Base-by-base conservation (phyloP, 192 early-diverging fungal genomes). In the Podila minutissima region DNA sequence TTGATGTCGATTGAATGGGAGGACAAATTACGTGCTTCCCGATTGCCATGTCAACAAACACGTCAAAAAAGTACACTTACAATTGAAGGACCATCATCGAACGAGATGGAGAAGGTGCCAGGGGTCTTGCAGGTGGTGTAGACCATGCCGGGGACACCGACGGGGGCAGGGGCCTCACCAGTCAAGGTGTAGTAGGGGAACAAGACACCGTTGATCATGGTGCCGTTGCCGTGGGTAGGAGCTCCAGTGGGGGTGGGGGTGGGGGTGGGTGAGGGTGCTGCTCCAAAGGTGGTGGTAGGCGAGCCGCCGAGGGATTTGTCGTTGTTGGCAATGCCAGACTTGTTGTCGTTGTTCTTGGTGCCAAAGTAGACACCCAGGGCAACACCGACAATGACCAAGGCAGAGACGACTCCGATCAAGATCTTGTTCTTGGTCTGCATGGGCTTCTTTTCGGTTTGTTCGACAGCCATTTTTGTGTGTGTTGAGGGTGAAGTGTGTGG, bases 401-500 rank as follows among this genome's bases (percentile, higher is more conserved):
- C 29, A 24, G 77, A 73, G 35, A 69, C 53, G 24, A 57, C 71
- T 8, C 71, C 77, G 35, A 81, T 81, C 77, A 81, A 69, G 77
- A 81, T 48, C 62, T 81, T 81, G 62, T 81, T 81, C 77, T 81
- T 81, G 71, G 77, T 81, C 62, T 81, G 77, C 77, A 81, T 81
- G 3, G 77, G 71, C 67, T 73, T 81, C 58, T 73, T 81, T 73
- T 73, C 77, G 37, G 59, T 51, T 5, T 37, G 57, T 55, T 53
- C 66, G 37, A 26, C 55, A 20, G 77, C 6, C 77, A 81, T 81
- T 55, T 55, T 24, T 11, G 53, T 55, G 19, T 26, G 20, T 55
- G 15, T 12, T 24, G 53, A 26, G 4, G 20, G 22, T 55, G 12
- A 26, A 24, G 53, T 55, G 53, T 24, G 53, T 24, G n/a, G 50